Conservation (phyloP, 1,139 yeast genomes). For the Spathaspora sp. region DNA sequence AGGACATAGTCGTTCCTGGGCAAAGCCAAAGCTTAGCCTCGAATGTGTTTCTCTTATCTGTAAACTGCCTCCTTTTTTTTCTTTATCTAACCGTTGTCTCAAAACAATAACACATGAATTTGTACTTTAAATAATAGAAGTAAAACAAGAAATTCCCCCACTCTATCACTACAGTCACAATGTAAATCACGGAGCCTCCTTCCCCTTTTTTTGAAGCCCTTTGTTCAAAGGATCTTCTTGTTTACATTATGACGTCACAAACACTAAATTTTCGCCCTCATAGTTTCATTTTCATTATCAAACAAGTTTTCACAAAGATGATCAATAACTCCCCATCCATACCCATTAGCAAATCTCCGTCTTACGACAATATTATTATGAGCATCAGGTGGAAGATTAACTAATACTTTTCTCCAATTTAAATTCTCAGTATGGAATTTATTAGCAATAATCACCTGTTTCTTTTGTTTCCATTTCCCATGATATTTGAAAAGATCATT, state of each 20-base stretch:
- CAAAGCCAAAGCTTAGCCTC: not conserved
- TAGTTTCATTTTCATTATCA: slow-evolving; percentile 1
- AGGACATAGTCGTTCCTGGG: not conserved
- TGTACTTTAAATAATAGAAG: not conserved
- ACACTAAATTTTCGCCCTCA: slow-evolving; percentile 1
- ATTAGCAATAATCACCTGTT: slow-evolving; percentile 74
- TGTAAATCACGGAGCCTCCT: not conserved
- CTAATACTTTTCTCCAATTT: slow-evolving; percentile 91
- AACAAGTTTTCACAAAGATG: slow-evolving; percentile 24
- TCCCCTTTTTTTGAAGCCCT: not conserved
- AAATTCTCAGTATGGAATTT: slow-evolving; percentile 73
- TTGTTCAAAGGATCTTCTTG: not conserved
- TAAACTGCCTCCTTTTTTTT: not conserved
- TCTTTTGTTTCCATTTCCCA: slow-evolving; percentile 46
- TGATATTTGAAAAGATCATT: slow-evolving; percentile 16
- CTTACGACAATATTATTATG: slow-evolving; percentile 92
- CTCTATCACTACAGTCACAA: not conserved
- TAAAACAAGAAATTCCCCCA: not conserved
- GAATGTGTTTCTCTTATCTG: not conserved
- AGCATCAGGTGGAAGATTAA: slow-evolving; percentile 86
- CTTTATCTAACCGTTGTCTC: not conserved
- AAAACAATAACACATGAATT: not conserved
- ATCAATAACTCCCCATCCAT: slow-evolving; percentile 92
- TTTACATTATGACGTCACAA: slow-evolving; percentile 1
- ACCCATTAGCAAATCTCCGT: slow-evolving; percentile 86